A percentile compares a stretch with the other conserved stretches of the same genome.
Conservation (phyloP, 1,284 basidiomycete species). For the Laetiporus sulphureus region DNA sequence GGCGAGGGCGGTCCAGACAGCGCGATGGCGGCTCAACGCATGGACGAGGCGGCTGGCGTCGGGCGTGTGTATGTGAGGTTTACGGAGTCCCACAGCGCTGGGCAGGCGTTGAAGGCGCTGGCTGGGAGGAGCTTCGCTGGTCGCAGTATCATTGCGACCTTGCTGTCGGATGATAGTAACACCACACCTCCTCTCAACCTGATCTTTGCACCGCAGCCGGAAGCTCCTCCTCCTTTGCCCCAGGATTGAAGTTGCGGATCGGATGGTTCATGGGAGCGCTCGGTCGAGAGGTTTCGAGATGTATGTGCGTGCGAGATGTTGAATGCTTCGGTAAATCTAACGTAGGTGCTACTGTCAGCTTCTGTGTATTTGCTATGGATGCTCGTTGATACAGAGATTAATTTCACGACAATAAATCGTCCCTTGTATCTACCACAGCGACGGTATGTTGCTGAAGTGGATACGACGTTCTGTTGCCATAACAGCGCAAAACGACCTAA, state of each 20-base stretch:
- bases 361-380: no score
- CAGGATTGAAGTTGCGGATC: slow-evolving; percentile 17
- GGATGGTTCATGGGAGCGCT: no score
- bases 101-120: slow-evolving; percentile 71
- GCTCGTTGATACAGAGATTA: no score
- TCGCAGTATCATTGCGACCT: slow-evolving; percentile 79
- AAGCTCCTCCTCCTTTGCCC: slow-evolving; percentile 70
- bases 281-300: no score
- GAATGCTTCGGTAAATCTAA: no score
- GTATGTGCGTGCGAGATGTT: no score
- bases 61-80: slow-evolving; percentile 94
- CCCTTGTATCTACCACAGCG: no score
- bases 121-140: slow-evolving; percentile 92
- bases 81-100: slow-evolving; percentile 51
- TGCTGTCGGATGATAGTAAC: slow-evolving; percentile 74
- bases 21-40: slow-evolving; percentile 58
- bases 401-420: no score
- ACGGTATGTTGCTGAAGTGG: no score
- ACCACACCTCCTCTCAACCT: slow-evolving; percentile 72
- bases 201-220: slow-evolving; percentile 78
- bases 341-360: no score
- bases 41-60: slow-evolving; percentile 86
- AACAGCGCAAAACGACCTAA: no score
- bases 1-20: slow-evolving; percentile 57
- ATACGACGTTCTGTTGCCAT: no score